Conservation (phyloP, 306 rosid species). For the Rosa chinensis region DNA sequence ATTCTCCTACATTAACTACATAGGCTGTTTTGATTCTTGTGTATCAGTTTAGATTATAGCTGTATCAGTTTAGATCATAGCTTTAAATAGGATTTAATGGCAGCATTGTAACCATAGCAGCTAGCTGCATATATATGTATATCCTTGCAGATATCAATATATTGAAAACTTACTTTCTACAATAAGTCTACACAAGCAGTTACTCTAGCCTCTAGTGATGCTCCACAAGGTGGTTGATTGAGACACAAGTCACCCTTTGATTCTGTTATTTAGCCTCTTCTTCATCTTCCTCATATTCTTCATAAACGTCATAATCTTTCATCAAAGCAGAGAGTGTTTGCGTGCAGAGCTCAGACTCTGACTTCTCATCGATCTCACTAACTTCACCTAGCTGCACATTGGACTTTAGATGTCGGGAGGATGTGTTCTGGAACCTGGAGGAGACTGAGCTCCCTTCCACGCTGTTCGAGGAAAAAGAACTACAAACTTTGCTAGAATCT, state of each 20-base stretch:
- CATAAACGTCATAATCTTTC: neutral
- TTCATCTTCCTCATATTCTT: neutral
- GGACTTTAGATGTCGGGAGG: constrained; percentile 20
- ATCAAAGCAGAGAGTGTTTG: neutral
- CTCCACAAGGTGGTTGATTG: constrained; percentile 27
- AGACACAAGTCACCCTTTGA: constrained; percentile 23
- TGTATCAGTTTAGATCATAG: no score
- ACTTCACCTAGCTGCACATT: constrained; percentile 1
- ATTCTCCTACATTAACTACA: no score
- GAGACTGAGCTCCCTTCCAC: constrained; percentile 57
- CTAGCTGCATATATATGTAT: no score
- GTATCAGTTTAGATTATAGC: no score
- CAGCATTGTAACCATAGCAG: no score
- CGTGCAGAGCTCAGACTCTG: neutral
- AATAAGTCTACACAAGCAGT: constrained; percentile 2
- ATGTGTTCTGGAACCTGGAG: constrained; percentile 25
- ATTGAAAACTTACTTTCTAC: no score
- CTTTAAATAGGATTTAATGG: no score
- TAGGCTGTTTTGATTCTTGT: no score
- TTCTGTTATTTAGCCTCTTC: neutral
- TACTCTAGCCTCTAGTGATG: neutral
- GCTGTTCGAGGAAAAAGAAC: constrained; percentile 10
- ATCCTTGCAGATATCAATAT: no score
- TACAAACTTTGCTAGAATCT: constrained; percentile 23
- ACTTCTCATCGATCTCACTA: neutral